phyloP scores from a whole-genome alignment of 345 rosid species.

The Eucalyptus brandiana region DNA sequence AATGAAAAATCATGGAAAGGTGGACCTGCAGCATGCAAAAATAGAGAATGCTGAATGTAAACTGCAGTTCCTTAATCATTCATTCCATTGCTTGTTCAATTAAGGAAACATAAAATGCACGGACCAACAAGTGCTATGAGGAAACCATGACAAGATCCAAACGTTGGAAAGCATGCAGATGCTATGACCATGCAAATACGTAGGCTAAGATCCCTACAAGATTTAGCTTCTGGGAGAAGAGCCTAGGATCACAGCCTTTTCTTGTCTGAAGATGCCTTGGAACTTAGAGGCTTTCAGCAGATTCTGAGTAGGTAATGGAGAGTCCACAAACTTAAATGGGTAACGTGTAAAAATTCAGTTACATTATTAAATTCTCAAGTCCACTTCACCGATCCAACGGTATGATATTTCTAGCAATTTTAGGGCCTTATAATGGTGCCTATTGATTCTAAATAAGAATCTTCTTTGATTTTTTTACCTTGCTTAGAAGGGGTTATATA shows the following conservation, averaged over 20 bases:
- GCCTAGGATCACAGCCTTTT: neutral
- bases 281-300: neutral
- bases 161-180: neutral
- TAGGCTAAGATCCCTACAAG: neutral
- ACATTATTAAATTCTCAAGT: neutral
- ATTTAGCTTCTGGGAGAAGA: neutral
- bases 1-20: constrained; percentile 86
- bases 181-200: neutral
- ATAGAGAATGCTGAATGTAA: neutral
- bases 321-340: neutral
- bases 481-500: neutral
- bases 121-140: neutral
- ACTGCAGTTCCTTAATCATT: neutral
- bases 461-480: neutral
- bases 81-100: neutral
- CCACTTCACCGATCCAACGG: neutral
- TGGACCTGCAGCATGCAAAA: constrained; percentile 45
- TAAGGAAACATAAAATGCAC: neutral
- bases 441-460: neutral
- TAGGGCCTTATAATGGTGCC: neutral
- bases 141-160: neutral
- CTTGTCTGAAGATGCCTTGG: neutral
- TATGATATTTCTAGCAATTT: neutral
- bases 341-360: neutral
- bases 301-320: neutral